phyloP scores from a whole-genome alignment of 2,329 filamentous ascomycete species.

The Colletotrichum salicis region DNA sequence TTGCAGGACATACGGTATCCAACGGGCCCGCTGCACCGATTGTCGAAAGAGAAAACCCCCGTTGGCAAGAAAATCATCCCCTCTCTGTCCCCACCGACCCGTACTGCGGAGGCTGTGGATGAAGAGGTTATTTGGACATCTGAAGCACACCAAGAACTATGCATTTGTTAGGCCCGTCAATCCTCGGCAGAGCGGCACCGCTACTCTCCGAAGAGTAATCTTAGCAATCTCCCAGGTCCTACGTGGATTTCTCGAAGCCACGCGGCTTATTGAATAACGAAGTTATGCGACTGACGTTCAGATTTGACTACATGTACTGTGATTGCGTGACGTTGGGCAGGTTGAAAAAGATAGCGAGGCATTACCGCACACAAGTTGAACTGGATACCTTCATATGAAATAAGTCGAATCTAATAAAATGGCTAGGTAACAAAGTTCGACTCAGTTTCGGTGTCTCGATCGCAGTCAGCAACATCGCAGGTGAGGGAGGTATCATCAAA shows the following conservation, averaged over 20 bases:
- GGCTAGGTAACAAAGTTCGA: not conserved
- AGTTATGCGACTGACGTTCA: not conserved
- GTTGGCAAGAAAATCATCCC: not conserved
- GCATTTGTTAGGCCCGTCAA: not conserved
- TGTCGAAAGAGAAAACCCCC: not conserved
- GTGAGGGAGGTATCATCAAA: not conserved
- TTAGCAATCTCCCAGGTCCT: not conserved
- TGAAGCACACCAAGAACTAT: not conserved
- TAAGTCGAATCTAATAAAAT: not conserved
- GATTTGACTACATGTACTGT: not conserved
- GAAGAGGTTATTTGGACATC: conserved; percentile 10
- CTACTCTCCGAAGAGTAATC: not conserved
- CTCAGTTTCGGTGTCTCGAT: not conserved
- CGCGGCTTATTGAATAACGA: not conserved
- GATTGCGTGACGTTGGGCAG: not conserved
- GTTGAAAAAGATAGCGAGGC: not conserved
- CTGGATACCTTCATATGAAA: not conserved
- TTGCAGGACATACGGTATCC: not conserved
- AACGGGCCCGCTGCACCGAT: not conserved
- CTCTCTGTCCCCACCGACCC: not conserved
- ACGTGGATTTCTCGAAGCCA: not conserved
- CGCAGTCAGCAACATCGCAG: not conserved
- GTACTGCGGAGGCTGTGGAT: not conserved
- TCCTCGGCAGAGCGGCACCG: not conserved
- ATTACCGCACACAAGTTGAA: not conserved